Base-by-base conservation (phyloP, 257 asterid genomes). In the Jasminum sambac region DNA sequence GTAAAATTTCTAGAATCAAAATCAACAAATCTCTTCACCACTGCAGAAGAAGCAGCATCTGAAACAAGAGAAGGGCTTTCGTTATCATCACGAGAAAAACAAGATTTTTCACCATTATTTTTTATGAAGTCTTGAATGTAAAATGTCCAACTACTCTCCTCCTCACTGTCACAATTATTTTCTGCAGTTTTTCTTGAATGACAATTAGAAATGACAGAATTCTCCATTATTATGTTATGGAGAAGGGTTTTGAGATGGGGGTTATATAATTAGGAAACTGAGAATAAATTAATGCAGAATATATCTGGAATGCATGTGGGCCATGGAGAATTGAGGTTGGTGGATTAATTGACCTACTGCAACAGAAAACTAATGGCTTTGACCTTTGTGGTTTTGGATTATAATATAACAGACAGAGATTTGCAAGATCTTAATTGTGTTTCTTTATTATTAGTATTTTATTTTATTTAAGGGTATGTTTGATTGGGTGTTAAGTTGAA, bases 111-210 rank as follows among this genome's bases (percentile, higher is more conserved):
- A 13, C 73, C 36, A 5, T 74, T 48, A 1, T 82, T 84, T 37
- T 67, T 61, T 55, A 69, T 48, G 76, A 87, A 87, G 10, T 85
- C 95, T 75, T 87, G 80, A 68, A 89, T 82, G 79, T 89, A 89
- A 80, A 82, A 89, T 67, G 88, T 87, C 96, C 96, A 89, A 73
- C 90, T 87, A 83, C 96, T 89, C 39, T 89, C 96, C 63, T 89
- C 43, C 43, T 39, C 43, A 50, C 80, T 50, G 63, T 83, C 81
- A 13, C 13, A 41, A 63, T 81, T 81, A 16, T n/a, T 71, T 34
- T 50, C 69, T 39, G 66, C 62, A 36, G 43, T 77, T 73, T 71
- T 67, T 71, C 78, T 68, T 70, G 62, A 34, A 38, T 50, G 57
- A 8, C 36, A 46, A n/a, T n/a, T n/a, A 60, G 66, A 71, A 16